Base-by-base conservation (phyloP, 352 stramenopile species). In the Globisporangium lucens region DNA sequence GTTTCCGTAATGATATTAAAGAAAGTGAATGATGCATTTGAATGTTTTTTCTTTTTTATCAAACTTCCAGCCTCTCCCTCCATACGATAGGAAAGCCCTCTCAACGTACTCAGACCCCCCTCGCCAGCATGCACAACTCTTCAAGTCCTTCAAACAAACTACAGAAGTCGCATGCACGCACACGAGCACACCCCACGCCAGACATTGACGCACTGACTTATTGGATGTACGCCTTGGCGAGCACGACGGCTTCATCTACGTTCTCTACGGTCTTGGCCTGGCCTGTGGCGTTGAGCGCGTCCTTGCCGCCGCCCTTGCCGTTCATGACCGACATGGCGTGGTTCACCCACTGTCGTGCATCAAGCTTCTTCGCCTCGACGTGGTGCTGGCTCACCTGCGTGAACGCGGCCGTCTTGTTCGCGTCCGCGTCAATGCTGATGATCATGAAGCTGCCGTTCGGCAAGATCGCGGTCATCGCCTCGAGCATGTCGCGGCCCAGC, bases 291-390 rank as follows among this genome's bases (percentile, higher is more conserved):
- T 89, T 89, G 29, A 85, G 64, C 6, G 80, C 78, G 60, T 90
- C 80, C 89, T 98, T 98, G 72, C 97, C 96, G 55, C 97, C 96
- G 73, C 97, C 97, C 76, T 98, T 98, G 70, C 95, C 97, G 69
- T 92, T 96, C 78, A 97, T 97, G 61, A 83, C 79, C 52, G 88
- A 78, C 69, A 98, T 91, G 15, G 96, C 87, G 63, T 90, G 78
- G 66, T 94, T 96, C 58, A 99, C 80, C 97, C 97, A 99, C 70
- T 94, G 84, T 63, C 97, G 90, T 17, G 97, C 97, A 67, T 97
- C 91, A 66, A 94, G 79, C 69, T 78, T 75, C 71, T 89, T 89
- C 13, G 70, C 66, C 20, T 74, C 89, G 38, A 82, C 85, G 72
- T 86, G 84, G 63, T 87, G 89, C 75, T 80, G 86, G 83, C 75